These are phyloP conservation scores for Apostasia shenzhenica DNA, from an alignment of 106 monocot species.

Conservation along the genomic window DNA sequence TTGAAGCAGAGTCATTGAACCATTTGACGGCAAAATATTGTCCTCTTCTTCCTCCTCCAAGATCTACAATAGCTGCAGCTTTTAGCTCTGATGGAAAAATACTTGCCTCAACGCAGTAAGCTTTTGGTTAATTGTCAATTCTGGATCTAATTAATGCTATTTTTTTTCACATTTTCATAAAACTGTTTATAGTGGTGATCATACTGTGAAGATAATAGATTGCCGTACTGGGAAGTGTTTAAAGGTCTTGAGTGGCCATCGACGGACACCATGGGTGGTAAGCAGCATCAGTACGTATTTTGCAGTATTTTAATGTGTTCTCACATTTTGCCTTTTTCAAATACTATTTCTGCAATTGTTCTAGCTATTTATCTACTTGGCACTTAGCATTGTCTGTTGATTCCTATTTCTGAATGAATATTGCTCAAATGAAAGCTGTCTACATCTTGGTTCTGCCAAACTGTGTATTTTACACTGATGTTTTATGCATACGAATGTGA, in stretches of 20 bases:
- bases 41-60: conserved; percentile 87
- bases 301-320: not conserved
- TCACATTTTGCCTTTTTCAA: not conserved
- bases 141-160: not conserved
- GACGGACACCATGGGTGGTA: conserved; percentile 99
- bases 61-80: conserved; percentile 97
- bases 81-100: conserved; percentile 91
- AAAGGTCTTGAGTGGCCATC: conserved; percentile 88
- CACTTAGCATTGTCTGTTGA: too few relatives aligned
- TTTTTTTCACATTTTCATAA: not conserved
- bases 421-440: too few relatives aligned
- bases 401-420: too few relatives aligned
- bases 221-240: conserved; percentile 82
- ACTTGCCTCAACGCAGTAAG: conserved; percentile 98
- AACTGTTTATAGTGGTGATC: conserved; percentile 72
- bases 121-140: conserved; percentile 3
- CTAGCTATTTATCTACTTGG: not conserved
- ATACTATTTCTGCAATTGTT: not conserved
- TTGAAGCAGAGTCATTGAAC: conserved; percentile 77
- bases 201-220: conserved; percentile 95
- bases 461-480: too few relatives aligned
- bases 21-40: conserved; percentile 90
- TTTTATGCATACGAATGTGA: too few relatives aligned
- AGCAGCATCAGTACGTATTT: conserved; percentile 11
- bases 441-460: too few relatives aligned